Evolutionary conservation across 768 basidiomycete genomes (phyloP), one percentile per base, ranked within the genome.

Genomic region (Tricholomella constricta): DNA sequence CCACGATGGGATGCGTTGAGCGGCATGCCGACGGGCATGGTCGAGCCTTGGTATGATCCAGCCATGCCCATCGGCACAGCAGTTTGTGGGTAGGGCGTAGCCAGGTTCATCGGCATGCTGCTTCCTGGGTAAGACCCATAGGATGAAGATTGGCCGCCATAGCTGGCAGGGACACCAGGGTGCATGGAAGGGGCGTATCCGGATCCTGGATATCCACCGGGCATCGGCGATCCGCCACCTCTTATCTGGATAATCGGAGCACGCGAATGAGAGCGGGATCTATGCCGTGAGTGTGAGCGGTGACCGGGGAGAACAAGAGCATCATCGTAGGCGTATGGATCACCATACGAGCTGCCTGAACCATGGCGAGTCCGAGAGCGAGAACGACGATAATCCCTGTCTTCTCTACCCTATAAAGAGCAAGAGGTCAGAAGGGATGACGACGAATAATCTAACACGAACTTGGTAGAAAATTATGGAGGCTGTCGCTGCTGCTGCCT

Each of bases 401-500:
- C 62, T 48, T 70, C 69, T 35, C 70, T 65, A 47, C 64, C 67
- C 76, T 32, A n/a, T 78, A 56, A 17, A 9, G 25, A 48, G 9
- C 50, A 32, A 55, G 25, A 38, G 23, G 25, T 48, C 8, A 48
- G 26, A 53, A 48, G n/a, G 32, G 26, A 38, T 17, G 26, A n/a
- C 26, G 22, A 29, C 31, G 14, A 37, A 38, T 32, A 37, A 32
- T 22, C 10, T 32, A 4, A 7, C 6, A 61, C 73, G 45, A 31
- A 83, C 83, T 66, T 79, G 72, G 55, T 75, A 76, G 50, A 85
- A 86, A 29, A 88, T 78, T 23, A 76, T 71, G 12, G 81, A 80
- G 1, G 84, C 86, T 0, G 87, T 88, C 36, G 83, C 79, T 15
- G 86, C 86, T 2, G 88, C 87, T 0, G 85, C 72, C 61, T 89